Evolutionary conservation across 805 yeast species (phyloP), one percentile per base, ranked within the genome.

Genomic region (Peterozyma xylosa): DNA sequence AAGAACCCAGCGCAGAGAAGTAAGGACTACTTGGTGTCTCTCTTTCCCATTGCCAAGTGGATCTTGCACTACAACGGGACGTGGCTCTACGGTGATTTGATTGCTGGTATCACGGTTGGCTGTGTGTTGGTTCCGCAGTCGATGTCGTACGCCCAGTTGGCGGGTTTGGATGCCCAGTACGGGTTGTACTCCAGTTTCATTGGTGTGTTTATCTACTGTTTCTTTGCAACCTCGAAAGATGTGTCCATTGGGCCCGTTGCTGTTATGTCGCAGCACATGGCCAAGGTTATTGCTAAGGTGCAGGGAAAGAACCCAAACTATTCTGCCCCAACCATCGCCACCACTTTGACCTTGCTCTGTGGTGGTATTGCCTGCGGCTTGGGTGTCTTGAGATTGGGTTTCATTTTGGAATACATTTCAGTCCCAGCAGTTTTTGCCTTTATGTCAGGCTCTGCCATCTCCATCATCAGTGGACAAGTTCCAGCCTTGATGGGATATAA

Each of bases 181-280:
- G 97, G 97, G 41, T 74, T 90, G 39, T 90, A 90, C 64, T 86
- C 96, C 11, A 86, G 95, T 0, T 90, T 90, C 56, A 82, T 90
- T 39, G 97, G 97, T 58, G 95, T 89, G 11, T 74, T 88, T 56
- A 77, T 85, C 42, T 90, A 90, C 62, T 83, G 95, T 41, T 75
- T 90, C 55, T 90, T 90, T 64, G 97, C 97, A 11, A 90, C 97
- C 11, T 85, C 95, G 18, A 90, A 90, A 63, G 97, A 90, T 70
- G 96, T 90, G 34, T 84, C 95, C 48, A 89, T 90, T 54, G 97
- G 97, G 27, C 97, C 97, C 10, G 97, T 90, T 33, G 97, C 97
- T 11, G 97, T 90, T 45, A 89, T 90, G 96, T 85, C 95, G 13
- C 62, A 79, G 51, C 90, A 88, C 60, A 88, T 86, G 33, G 81